Evolutionary conservation across 768 basidiomycete species (phyloP).

Genomic region (Mycena chlorophos): DNA sequence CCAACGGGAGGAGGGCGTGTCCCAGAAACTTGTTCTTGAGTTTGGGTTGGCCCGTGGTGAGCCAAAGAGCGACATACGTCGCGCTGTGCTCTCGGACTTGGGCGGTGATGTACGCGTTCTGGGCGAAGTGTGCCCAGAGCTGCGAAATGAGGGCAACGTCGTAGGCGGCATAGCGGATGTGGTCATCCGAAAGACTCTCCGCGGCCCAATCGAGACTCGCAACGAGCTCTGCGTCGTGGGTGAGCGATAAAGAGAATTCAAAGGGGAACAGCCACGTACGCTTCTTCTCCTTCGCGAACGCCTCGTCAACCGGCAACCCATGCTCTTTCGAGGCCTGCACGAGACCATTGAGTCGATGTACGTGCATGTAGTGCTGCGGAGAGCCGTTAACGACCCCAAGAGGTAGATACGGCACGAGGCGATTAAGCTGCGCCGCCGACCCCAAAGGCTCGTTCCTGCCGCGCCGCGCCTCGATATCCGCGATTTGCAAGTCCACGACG

Average conservation of each 20-base stretch:
- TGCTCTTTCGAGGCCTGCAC: conserved; percentile 2
- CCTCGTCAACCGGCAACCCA: not conserved
- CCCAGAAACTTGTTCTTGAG: not conserved
- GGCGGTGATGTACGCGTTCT: conserved; percentile 1
- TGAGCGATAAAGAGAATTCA: not conserved
- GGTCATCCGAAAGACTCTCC: not conserved
- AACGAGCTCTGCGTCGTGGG: not conserved
- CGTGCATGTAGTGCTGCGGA: not conserved
- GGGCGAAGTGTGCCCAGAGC: not conserved
- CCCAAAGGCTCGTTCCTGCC: too few species aligned
- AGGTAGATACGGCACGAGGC: not conserved
- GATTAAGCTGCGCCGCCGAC: not conserved
- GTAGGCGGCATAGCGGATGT: conserved; percentile 6
- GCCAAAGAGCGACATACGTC: conserved; percentile 8
- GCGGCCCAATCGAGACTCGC: not conserved
- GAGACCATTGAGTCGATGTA: conserved; percentile 8
- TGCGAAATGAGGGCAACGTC: not conserved
- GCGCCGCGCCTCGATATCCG: conserved; percentile 7
- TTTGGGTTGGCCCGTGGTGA: not conserved
- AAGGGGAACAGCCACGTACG: not conserved
- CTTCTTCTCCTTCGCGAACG: conserved; percentile 2
- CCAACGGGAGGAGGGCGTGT: conserved; percentile 7
- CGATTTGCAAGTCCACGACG: conserved; percentile 13
- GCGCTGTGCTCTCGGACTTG: not conserved
- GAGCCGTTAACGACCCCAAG: not conserved